Base-by-base conservation (phyloP, 2,329 filamentous ascomycete genomes). In the Monosporascus sp. region DNA sequence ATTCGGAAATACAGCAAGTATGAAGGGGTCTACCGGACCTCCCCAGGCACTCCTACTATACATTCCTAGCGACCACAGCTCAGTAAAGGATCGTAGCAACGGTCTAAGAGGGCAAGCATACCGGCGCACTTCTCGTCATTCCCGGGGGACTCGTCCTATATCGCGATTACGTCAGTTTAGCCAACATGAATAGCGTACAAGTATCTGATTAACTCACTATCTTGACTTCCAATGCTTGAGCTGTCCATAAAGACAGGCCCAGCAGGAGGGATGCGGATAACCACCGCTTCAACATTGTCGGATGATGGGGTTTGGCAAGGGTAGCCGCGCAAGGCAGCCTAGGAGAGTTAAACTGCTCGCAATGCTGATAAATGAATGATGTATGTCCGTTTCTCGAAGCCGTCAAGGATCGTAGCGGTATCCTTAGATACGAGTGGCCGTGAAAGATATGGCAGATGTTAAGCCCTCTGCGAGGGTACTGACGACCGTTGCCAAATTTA, bases 11-110 rank as follows among this genome's bases (percentile, higher is more conserved):
- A 90, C 91, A 69, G 91, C 81, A 62, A 88, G 80, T 69, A 97
- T 96, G 74, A 91, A 96, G 20, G 93, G 93, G 63, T 97, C 90
- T 55, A 91, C 82, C 37, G 84, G 82, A 55, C 93, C 93, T 63
- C 91, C 91, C 93, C 93, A 97, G 49, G 87, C 81, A 65, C 85
- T 88, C 68, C 84, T 86, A 74, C 89, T 92, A 77, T 97, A 97
- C 92, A 97, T 97, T 75, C 93, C 91, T 77, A 79, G 76, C 52
- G 16, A 26, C 41, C 16, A 24, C 31, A 14, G 27, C 51, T 67
- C 26, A 63, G 56, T 37, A 56, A 53, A 26, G 45, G 58, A 46
- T 50, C 27, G 37, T 37, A 17, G 49, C 38, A 43, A 45, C 7
- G 7, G 35, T 37, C 16, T 46, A 50, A 37, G 20, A 47, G 38